Conservation (phyloP, 2,329 filamentous ascomycete genomes). For the Trichoderma oligosporum region DNA sequence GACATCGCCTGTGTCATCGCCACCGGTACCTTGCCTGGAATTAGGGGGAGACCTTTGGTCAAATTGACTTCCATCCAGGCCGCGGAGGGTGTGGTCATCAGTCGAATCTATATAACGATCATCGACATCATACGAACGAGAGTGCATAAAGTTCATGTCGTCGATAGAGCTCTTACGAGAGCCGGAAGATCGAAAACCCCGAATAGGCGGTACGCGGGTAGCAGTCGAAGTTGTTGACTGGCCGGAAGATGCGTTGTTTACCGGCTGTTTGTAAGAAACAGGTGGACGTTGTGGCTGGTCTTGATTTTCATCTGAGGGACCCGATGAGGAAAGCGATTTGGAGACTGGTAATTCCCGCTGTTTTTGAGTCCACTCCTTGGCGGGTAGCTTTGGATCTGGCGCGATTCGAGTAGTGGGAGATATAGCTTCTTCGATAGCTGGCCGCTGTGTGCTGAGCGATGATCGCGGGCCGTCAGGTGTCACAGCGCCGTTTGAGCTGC, state of each 20-base stretch:
- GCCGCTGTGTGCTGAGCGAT: constrained; percentile 33
- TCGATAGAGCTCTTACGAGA: constrained; percentile 51
- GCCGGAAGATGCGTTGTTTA: constrained; percentile 27
- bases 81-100: constrained; percentile 49
- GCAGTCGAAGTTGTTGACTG: constrained; percentile 31
- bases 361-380: constrained; percentile 31
- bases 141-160: constrained; percentile 50
- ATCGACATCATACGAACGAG: constrained; percentile 43
- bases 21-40: constrained; percentile 36
- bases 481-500: constrained; percentile 31
- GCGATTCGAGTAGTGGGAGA: constrained; percentile 24
- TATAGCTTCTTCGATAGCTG: constrained; percentile 31
- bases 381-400: constrained; percentile 23
- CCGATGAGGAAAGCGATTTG: constrained; percentile 39
- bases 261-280: constrained; percentile 46
- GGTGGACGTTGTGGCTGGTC: constrained; percentile 42
- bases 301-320: constrained; percentile 48
- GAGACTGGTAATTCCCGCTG: constrained; percentile 48
- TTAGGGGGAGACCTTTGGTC: constrained; percentile 29
- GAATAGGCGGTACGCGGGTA: constrained; percentile 48
- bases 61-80: constrained; percentile 43
- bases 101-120: constrained; percentile 43
- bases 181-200: constrained; percentile 54
- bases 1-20: constrained; percentile 55
- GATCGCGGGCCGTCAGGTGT: constrained; percentile 32